Base-by-base conservation (phyloP, 1,284 basidiomycete species). In the Heterobasidion occidentale region DNA sequence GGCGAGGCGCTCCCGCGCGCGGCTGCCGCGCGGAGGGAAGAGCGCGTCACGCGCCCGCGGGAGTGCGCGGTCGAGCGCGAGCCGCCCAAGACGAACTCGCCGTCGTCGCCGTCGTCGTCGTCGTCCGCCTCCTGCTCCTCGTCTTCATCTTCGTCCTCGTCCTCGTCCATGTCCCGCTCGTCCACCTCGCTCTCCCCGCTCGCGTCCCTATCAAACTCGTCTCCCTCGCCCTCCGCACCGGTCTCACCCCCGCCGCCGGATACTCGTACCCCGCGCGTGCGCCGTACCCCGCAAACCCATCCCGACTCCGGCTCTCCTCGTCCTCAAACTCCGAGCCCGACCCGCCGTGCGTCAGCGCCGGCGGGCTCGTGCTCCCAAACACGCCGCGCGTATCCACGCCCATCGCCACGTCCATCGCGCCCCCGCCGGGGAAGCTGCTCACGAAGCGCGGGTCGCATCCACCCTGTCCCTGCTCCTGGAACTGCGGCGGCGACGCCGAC, bases 61-160 rank as follows among this genome's bases (percentile, higher is more conserved):
- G 62, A 61, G 61, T 61, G 62, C 58, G 27, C 27, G 20, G 27
- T 27, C 27, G 27, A 27, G 27, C 27, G 27, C 27, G 27, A 27
- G 27, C 27, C 3, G 27, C 27, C 27, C 27, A 68, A 66, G 56
- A 69, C 66, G 59, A 74, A 73, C 56, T 75, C 72, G 20, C 65
- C 65, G 59, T 67, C 65, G 34, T 63, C 62, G 59, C 67, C 65
- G 34, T 63, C 62, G 12, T 27, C 27, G 20, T 27, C 20, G 27
- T 27, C 27, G 3, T 27, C 27, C 3, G 5, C 27, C 27, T 27
- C 27, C 27, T 27, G 27, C 5, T 27, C 27, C 27, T 27, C 27
- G 5, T 27, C 27, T 0, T 27, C 27, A 3, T 27, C 27, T 7
- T 45, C 42, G 42, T 45, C 42, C 2, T 45, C 42, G 6, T 17